Evolutionary conservation across 495 filamentous ascomycete species (phyloP), one percentile per base, ranked within the genome.

Genomic region (Podospora pseudopauciseta): DNA sequence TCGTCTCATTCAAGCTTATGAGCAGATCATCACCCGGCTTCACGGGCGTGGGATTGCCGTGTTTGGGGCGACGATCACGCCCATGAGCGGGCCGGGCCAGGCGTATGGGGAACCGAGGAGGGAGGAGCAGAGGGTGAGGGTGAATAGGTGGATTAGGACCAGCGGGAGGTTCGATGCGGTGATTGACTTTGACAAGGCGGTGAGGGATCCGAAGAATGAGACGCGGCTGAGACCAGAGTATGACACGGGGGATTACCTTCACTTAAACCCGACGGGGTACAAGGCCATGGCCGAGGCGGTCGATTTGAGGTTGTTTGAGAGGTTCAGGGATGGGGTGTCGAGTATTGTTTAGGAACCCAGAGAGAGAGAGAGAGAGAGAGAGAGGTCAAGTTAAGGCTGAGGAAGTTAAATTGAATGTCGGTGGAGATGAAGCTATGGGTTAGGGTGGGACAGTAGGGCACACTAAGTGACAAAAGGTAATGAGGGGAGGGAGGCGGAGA

Each of bases 61-160:
- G 0, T 86, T 88, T 60, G 87, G 77, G 1, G 85, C 85, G 0
- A 91, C 89, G 2, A 88, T 91, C 55, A 89, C 87, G 26, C 89
- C 89, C 0, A 89, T 90, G 73, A 79, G 76, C 19, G 58, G 77
- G 66, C 69, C 78, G 63, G 44, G 73, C 15, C 72, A 81, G 66
- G 23, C 60, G 62, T 90, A 91, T 70, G 78, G 78, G 0, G 67
- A 82, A 34, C 77, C 83, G 0, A 73, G 67, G 30, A 74, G 88
- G 13, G 86, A 90, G 74, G 68, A 58, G 65, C 85, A 84, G 53
- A 72, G 88, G 59, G 81, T 84, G 69, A 68, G 76, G n/a, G 77
- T 91, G 5, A 91, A 91, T 70, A 70, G 72, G 30, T 91, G 82
- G 78, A 90, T 91, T 32, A 74, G 85, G n/a, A 76, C 67, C 7